Base-by-base conservation (phyloP, 2,329 filamentous ascomycete species). In the Raffaelea arxii region DNA sequence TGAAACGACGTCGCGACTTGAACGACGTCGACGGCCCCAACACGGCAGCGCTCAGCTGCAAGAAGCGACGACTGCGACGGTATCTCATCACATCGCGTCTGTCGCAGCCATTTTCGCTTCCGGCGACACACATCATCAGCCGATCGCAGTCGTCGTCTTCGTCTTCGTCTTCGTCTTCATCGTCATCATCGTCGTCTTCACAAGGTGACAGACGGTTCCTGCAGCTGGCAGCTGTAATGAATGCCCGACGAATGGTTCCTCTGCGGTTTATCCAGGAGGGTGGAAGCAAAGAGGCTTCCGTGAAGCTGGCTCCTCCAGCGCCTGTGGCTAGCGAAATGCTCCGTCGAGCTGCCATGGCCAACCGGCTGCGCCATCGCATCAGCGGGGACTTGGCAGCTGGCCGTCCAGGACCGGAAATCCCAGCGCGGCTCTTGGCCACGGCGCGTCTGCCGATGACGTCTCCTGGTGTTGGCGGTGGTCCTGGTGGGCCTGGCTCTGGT, bases 51-150 rank as follows among this genome's bases (percentile, higher is more conserved):
- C 53, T 78, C 48, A 59, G 67, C 58, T 70, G 65, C 58, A 87
- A 88, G 68, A 87, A 86, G 62, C 76, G 83, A 22, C 72, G 83
- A 4, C 64, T 86, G 4, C 72, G 80, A 1, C 65, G 77, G 3
- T 63, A 74, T 19, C 70, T 86, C 38, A 77, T 86, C 56, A 87
- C 84, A 2, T 86, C 81, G 19, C 74, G 81, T 7, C 75, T 87
- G 1, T 86, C 82, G 10, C 74, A 71, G 41, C 82, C 83, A 2
- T 87, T 78, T 61, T 85, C 82, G 0, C 69, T 76, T 24, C 83
- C 83, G 0, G 79, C 83, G 3, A 80, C 81, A 38, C 81, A 86
- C 55, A 84, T 86, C 47, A 69, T 82, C 44, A 77, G 81, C 59
- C 74, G 80, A n/a, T n/a, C n/a, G 23, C 79, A 78, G 47, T 69